Base-by-base conservation (phyloP, 1,284 basidiomycete genomes). In the Microbotryomycetes sp. region DNA sequence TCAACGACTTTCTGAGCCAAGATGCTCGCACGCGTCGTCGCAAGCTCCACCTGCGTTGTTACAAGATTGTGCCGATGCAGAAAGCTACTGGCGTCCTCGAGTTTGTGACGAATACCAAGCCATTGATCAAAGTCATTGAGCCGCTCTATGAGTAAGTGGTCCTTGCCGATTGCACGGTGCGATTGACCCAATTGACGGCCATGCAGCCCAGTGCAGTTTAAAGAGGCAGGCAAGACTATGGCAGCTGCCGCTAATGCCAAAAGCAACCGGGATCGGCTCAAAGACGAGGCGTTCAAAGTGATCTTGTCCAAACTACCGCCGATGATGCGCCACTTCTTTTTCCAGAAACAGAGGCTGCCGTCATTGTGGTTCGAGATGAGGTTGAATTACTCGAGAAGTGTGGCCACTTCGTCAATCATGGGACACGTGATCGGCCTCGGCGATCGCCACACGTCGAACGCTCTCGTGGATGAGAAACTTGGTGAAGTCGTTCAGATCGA, bases 401-500 rank as follows among this genome's bases (percentile, higher is more conserved):
- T 93, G 11, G 93, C 94, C 4, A 90, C 90, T 0, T 91, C 86
- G 5, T 94, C 91, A 13, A 96, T 98, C 64, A 89, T 97, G 13
- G 96, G 94, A 0, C 88, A 96, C 73, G 79, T 97, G 50, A 79
- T 97, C 21, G 94, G 94, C 3, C 80, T 98, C 0, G 94, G 94
- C 0, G 94, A 98, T 73, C 83, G 94, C 18, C 94, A 98, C 73
- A 82, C 84, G 6, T 88, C 87, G 45, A 98, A 98, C 75, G 96
- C 98, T 68, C 80, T 98, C 49, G 80, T 98, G 59, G 92, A 97
- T 74, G 83, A 83, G 60, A 76, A 76, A 35, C 86, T 83, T 13
- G 94, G 94, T 24, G 91, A 97, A 74, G 80, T 94, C 31, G 83
- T 93, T 4, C 89, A 97, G 74, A 98, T 98, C 57, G 94, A 98